phyloP scores from a whole-genome alignment of 2,329 filamentous ascomycete genomes.

The Helotiales sp. region DNA sequence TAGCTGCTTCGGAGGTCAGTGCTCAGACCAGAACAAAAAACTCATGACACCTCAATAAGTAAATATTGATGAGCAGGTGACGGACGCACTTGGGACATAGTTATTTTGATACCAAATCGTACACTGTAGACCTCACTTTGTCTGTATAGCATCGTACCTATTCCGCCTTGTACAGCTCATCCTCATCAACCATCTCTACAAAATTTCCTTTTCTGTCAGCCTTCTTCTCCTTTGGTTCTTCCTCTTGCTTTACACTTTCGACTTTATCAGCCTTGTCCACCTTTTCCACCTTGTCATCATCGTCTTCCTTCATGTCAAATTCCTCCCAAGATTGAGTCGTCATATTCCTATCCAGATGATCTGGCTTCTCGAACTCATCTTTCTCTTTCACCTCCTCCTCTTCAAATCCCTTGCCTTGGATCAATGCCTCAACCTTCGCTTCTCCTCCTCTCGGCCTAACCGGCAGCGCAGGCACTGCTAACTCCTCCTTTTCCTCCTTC shows the following conservation, averaged over 20 bases:
- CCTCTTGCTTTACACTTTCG: background rate
- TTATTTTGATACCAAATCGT: too few species aligned
- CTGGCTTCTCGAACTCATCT: too few species aligned
- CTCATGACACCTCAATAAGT: background rate
- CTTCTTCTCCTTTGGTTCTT: background rate
- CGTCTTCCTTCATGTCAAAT: background rate
- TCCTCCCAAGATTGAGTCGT: background rate
- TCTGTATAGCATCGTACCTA: too few species aligned
- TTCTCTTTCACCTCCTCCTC: background rate
- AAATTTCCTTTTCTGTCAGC: too few species aligned
- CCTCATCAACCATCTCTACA: too few species aligned
- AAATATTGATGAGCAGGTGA: too few species aligned
- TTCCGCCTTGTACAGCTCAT: background rate
- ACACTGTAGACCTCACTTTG: too few species aligned
- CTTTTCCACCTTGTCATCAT: background rate
- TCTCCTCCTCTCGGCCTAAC: constrained; percentile 5
- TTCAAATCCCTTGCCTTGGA: constrained; percentile 4
- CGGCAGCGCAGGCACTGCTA: constrained; percentile 1
- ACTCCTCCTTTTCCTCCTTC: background rate
- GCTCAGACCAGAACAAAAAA: too few species aligned
- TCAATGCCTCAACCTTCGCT: constrained; percentile 7
- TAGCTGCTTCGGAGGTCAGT: too few species aligned
- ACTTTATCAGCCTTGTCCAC: background rate
- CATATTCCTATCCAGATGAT: background rate
- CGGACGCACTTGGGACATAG: too few species aligned